phyloP scores from a whole-genome alignment of 78 protist genomes.

The Chrysochromulina tobinii region DNA sequence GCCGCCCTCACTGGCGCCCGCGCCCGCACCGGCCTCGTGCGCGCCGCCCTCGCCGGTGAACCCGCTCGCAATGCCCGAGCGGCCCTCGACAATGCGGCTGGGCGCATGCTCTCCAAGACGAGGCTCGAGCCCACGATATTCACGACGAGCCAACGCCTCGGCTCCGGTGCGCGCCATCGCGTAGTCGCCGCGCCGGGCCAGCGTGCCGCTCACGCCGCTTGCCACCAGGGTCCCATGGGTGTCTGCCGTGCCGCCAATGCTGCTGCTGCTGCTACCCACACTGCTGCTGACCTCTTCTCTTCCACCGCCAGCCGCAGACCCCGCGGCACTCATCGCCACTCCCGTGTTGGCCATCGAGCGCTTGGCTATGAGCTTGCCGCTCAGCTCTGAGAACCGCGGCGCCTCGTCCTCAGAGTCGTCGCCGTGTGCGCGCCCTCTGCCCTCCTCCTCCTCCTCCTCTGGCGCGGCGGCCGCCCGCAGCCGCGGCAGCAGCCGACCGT shows the following conservation, averaged over 20 bases:
- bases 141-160: not conserved
- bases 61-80: not conserved
- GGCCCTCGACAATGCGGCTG: not conserved
- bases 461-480: not conserved
- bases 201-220: not conserved
- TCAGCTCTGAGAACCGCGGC: not conserved
- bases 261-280: not conserved
- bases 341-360: not conserved
- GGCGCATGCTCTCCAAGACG: not conserved
- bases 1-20: too few relatives aligned
- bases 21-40: not conserved
- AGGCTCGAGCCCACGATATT: not conserved
- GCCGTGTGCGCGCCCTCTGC: not conserved
- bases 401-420: not conserved
- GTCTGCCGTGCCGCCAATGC: not conserved
- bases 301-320: too few relatives aligned
- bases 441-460: not conserved
- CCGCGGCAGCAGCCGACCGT: conserved; percentile 43
- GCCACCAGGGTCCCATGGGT: too few relatives aligned
- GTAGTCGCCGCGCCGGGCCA: not conserved
- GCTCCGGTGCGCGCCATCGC: not conserved
- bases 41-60: not conserved
- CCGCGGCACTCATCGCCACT: too few relatives aligned
- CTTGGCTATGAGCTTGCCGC: not conserved
- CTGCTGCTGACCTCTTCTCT: too few relatives aligned